These are phyloP conservation scores for Aspergillus floridensis DNA, from an alignment of 2,329 filamentous ascomycete genomes.

Conservation along the genomic window DNA sequence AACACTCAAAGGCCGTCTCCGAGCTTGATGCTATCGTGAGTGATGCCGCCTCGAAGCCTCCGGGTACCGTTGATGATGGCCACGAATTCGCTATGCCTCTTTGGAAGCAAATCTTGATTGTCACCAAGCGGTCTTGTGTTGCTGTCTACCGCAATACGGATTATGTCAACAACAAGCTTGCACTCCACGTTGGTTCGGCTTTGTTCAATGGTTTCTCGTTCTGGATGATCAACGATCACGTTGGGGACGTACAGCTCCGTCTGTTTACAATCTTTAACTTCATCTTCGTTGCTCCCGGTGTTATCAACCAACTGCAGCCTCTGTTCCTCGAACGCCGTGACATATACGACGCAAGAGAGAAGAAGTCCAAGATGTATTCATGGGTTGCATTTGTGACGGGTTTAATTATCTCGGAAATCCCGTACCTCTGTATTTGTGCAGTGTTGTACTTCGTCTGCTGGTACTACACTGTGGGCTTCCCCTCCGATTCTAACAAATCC, in stretches of 20 bases:
- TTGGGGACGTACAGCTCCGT: slow-evolving; percentile 67
- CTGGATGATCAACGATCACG: slow-evolving; percentile 63
- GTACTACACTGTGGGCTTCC: slow-evolving; percentile 66
- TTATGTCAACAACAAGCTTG: slow-evolving; percentile 64
- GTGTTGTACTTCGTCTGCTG: slow-evolving; percentile 69
- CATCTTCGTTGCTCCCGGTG: slow-evolving; percentile 52
- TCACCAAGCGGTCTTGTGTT: slow-evolving; percentile 66
- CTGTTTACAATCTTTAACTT: slow-evolving; percentile 69
- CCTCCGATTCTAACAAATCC: slow-evolving; percentile 32
- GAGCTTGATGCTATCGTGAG: slow-evolving; percentile 65
- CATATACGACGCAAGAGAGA: slow-evolving; percentile 65
- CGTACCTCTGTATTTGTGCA: slow-evolving; percentile 60
- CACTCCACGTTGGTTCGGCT: slow-evolving; percentile 52
- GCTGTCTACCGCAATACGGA: slow-evolving; percentile 65
- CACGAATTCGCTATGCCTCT: slow-evolving; percentile 66
- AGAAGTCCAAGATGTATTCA: slow-evolving; percentile 69
- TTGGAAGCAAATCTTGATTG: slow-evolving; percentile 60
- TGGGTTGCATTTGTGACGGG: slow-evolving; percentile 72
- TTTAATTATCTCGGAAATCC: slow-evolving; percentile 67
- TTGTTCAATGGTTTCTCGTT: slow-evolving; percentile 58
- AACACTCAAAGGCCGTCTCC: slow-evolving; percentile 55
- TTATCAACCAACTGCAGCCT: slow-evolving; percentile 55
- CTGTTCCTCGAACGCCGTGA: slow-evolving; percentile 68
- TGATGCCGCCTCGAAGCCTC: slow-evolving; percentile 42
- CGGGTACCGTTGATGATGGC: slow-evolving; percentile 42